Conservation (phyloP, 2,329 filamentous ascomycete genomes). For the Sarocladium brachiariae region DNA sequence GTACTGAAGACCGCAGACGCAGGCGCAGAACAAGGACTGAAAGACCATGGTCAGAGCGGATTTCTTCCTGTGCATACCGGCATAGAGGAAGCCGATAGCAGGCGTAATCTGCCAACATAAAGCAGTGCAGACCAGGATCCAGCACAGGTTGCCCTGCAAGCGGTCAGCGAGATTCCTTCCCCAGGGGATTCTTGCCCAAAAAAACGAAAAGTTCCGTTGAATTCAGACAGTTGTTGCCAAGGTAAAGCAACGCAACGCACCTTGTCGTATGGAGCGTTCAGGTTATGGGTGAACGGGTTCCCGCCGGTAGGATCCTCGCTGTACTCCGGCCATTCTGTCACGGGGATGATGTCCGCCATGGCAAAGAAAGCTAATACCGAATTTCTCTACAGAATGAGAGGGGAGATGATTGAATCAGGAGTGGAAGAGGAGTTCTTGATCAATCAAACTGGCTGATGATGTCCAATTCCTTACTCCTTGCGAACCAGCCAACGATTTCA, state of each 20-base stretch:
- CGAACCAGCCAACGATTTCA: too few relatives aligned
- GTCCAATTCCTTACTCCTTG: too few relatives aligned
- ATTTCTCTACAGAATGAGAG: background rate
- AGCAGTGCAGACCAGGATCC: constrained; percentile 27
- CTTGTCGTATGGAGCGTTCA: constrained; percentile 35
- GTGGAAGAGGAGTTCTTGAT: background rate
- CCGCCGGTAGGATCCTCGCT: constrained; percentile 27
- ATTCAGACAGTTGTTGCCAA: too few relatives aligned
- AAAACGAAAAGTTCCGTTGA: too few relatives aligned
- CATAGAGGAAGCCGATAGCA: constrained; percentile 30
- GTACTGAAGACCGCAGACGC: constrained; percentile 35
- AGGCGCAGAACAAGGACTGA: constrained; percentile 37
- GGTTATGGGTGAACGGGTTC: constrained; percentile 30
- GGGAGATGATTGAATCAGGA: background rate
- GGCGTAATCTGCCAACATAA: constrained; percentile 27
- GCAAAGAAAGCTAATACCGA: background rate
- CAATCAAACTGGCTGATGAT: too few relatives aligned
- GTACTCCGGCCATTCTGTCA: constrained; percentile 32
- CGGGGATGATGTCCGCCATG: background rate
- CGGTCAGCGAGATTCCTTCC: too few relatives aligned
- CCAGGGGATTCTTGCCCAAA: too few relatives aligned
- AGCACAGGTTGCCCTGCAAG: constrained; percentile 29
- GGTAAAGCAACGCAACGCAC: constrained; percentile 9
- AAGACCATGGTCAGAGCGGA: constrained; percentile 36
- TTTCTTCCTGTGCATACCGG: constrained; percentile 29